Base-by-base conservation (phyloP, 345 rosid genomes). In the Triadica sebifera region DNA sequence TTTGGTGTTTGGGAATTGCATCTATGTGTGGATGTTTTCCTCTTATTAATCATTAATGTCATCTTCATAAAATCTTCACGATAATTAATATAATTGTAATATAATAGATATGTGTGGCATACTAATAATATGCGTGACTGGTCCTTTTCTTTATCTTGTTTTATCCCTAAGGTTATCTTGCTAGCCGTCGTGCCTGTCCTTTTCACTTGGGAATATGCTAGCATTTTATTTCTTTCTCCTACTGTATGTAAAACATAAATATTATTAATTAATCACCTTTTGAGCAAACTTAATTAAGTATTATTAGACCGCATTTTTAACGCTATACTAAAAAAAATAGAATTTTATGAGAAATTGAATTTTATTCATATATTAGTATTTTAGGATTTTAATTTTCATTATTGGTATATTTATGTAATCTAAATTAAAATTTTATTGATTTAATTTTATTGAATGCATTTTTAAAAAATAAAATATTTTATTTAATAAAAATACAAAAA, bases 171-270 rank as follows among this genome's bases (percentile, higher is more conserved):
- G 39, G 70, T n/a, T 19, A 69, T 46, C n/a, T n/a, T n/a, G n/a
- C 56, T 24, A 47, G 55, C 43, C 55, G 69, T 19, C 71, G 45
- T 71, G 22, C 53, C 71, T 67, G 70, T 67, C 77, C 61, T 62
- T 71, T 52, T 71, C 73, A 65, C 20, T 22, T 43, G 69, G 49
- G n/a, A n/a, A 65, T 72, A 68, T 51, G 56, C 70, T 47, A 29
- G 57, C 38, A 49, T 47, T 47, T 45, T 43, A 15, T 29, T 34
- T 5, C 39, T 60, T 34, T 37, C 3, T 19, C 17, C 39, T 63
- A 38, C 17, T n/a, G n/a, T n/a, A n/a, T 34, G 6, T 41, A 41
- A 41, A 41, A 3, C 1, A 41, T 41, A 41, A 41, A 41, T 19
- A 8, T 41, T 1, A 46, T 47, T 12, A 46, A 67, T 67, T 24